phyloP scores from a whole-genome alignment of 73 alveolate genomes.

The Blepharisma stoltei region DNA sequence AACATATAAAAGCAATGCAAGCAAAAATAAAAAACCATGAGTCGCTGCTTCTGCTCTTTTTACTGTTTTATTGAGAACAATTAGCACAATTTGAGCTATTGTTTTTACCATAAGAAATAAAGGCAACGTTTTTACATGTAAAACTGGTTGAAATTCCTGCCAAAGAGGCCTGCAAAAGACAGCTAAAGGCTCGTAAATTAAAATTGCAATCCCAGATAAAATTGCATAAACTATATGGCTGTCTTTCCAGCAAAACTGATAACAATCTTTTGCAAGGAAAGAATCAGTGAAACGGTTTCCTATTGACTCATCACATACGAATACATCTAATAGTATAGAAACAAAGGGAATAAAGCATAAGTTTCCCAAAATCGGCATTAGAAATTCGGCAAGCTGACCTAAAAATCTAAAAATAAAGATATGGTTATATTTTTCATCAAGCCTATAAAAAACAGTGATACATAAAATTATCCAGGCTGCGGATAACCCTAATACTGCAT shows the following conservation, averaged over 20 bases:
- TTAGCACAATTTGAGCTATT: neutral
- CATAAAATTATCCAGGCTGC: too few species aligned
- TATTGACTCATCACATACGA: constrained; percentile 4
- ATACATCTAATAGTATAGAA: constrained; percentile 16
- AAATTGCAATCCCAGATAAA: neutral
- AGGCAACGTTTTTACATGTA: constrained; percentile 14
- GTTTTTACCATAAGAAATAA: constrained; percentile 21
- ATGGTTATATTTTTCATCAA: too few species aligned
- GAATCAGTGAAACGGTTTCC: neutral
- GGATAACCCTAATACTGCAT: too few species aligned
- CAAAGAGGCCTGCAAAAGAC: constrained; percentile 29
- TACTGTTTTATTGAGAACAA: neutral
- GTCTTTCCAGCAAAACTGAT: neutral
- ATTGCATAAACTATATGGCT: neutral
- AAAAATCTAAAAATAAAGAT: too few species aligned
- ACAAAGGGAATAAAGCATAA: constrained; percentile 7
- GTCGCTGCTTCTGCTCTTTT: neutral
- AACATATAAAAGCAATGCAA: neutral
- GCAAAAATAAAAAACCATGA: constrained; percentile 6
- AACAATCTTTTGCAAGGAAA: constrained; percentile 7
- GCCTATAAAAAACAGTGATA: too few species aligned
- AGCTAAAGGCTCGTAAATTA: constrained; percentile 14
- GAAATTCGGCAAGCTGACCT: too few species aligned
- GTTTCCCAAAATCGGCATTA: constrained; percentile 24
- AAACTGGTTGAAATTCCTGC: constrained; percentile 26